Conservation (phyloP, 1,284 basidiomycete species). For the Kalmanozyma brasiliensis region DNA sequence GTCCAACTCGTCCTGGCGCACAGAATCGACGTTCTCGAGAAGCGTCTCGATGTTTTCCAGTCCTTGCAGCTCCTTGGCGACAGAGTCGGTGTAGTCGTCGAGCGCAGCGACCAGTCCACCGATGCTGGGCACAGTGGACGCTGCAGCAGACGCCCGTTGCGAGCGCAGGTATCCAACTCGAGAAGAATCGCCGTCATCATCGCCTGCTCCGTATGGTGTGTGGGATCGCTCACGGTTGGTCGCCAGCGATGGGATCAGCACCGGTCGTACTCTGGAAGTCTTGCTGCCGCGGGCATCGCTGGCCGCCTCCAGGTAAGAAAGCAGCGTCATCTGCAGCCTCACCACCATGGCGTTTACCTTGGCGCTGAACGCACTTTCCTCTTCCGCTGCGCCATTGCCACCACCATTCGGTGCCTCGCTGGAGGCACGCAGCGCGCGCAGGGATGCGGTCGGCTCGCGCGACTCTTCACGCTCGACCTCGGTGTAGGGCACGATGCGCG, state of each 20-base stretch:
- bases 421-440: conserved; percentile 39
- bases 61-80: conserved; percentile 75
- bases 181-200: conserved; percentile 28
- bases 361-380: conserved; percentile 52
- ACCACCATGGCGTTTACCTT: conserved; percentile 42
- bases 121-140: conserved; percentile 75
- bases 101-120: conserved; percentile 80
- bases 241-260: conserved; percentile 54
- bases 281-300: conserved; percentile 45
- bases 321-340: conserved; percentile 48
- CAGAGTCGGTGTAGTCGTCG: conserved; percentile 73
- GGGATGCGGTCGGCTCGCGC: conserved; percentile 57
- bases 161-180: conserved; percentile 36
- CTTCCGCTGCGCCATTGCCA: conserved; percentile 21
- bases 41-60: conserved; percentile 78
- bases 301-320: conserved; percentile 60
- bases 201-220: conserved; percentile 18
- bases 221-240: conserved; percentile 42
- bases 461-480: conserved; percentile 76
- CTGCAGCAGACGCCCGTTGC: conserved; percentile 32
- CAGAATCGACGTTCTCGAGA: conserved; percentile 76
- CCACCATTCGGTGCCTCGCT: conserved; percentile 24
- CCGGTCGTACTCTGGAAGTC: conserved; percentile 25
- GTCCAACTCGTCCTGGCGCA: conserved; percentile 77
- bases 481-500: conserved; percentile 75